A percentile compares a stretch with the other conserved stretches of the same genome.
Conservation (phyloP, 805 yeast species). For the Lachancea nothofagi region DNA sequence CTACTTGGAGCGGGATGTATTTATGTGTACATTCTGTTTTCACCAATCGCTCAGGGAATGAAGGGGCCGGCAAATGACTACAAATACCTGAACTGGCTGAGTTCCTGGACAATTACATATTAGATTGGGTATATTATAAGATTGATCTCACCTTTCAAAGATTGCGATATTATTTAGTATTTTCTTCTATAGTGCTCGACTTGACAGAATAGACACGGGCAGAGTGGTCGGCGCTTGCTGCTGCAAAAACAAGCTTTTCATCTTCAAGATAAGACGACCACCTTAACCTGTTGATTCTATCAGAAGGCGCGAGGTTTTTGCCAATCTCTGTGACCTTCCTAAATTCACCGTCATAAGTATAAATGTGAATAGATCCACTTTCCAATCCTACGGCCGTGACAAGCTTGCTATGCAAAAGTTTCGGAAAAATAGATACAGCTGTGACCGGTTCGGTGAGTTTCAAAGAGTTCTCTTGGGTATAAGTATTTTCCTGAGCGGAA, state of each 20-base stretch:
- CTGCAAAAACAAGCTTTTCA: slow-evolving; percentile 42
- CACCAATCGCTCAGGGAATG: slow-evolving; percentile 82
- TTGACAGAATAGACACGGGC: slow-evolving; percentile 35
- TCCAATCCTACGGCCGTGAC: slow-evolving; percentile 65
- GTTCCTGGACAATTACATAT: slow-evolving; percentile 46
- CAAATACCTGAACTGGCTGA: slow-evolving; percentile 47
- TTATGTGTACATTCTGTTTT: slow-evolving; percentile 53
- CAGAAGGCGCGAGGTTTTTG: slow-evolving; percentile 48
- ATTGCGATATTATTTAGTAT: background rate
- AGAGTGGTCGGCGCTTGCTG: slow-evolving; percentile 63
- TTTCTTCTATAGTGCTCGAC: background rate
- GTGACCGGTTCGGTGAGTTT: slow-evolving; percentile 59
- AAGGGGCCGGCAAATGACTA: slow-evolving; percentile 45
- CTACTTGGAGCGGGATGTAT: slow-evolving; percentile 33
- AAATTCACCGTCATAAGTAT: slow-evolving; percentile 34
- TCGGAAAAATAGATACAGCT: slow-evolving; percentile 48
- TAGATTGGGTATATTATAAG: background rate
- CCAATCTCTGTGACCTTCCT: slow-evolving; percentile 34
- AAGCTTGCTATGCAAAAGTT: slow-evolving; percentile 27
- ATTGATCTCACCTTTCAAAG: background rate
- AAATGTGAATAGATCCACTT: slow-evolving; percentile 51
- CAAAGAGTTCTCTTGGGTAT: slow-evolving; percentile 35
- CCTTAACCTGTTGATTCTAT: slow-evolving; percentile 52
- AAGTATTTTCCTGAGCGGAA: slow-evolving; percentile 33
- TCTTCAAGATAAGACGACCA: slow-evolving; percentile 40